Evolutionary conservation across 805 yeast species (phyloP).

Genomic region (Saturnispora besseyi): DNA sequence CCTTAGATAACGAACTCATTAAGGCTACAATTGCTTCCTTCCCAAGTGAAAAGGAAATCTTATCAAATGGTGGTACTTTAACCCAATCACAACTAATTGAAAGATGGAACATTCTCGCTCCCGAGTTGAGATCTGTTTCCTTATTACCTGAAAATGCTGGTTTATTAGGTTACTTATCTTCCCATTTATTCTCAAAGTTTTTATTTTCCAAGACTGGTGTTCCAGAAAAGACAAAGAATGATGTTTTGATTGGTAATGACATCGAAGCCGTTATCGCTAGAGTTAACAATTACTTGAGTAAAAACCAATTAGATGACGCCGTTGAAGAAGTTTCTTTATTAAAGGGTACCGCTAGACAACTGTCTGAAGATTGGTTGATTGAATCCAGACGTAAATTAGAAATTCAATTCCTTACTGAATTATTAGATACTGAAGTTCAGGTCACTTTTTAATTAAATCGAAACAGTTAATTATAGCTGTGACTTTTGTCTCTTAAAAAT

Average conservation of each 20-base stretch:
- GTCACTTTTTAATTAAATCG: conserved; percentile 16
- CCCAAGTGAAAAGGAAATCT: conserved; percentile 33
- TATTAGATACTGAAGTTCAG: conserved; percentile 59
- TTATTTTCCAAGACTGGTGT: conserved; percentile 72
- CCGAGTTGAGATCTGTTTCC: conserved; percentile 83
- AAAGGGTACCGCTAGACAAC: conserved; percentile 86
- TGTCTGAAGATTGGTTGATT: conserved; percentile 85
- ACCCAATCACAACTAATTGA: conserved; percentile 69
- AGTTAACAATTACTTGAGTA: conserved; percentile 63
- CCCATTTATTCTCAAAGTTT: conserved; percentile 65
- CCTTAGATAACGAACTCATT: conserved; percentile 29
- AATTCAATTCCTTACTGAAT: conserved; percentile 66
- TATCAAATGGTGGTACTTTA: conserved; percentile 48
- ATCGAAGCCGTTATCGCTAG: conserved; percentile 84
- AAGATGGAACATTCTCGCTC: conserved; percentile 71
- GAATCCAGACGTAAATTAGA: conserved; percentile 88
- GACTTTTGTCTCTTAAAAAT: neutral
- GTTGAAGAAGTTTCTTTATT: conserved; percentile 85
- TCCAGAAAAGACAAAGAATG: conserved; percentile 34
- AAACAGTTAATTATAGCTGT: neutral
- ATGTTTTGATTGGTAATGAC: conserved; percentile 50
- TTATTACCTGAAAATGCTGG: conserved; percentile 94
- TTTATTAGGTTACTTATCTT: conserved; percentile 80
- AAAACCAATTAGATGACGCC: conserved; percentile 76
- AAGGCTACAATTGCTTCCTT: conserved; percentile 37